Evolutionary conservation across 2,329 filamentous ascomycete species (phyloP).

Genomic region (Fusarium sp.): DNA sequence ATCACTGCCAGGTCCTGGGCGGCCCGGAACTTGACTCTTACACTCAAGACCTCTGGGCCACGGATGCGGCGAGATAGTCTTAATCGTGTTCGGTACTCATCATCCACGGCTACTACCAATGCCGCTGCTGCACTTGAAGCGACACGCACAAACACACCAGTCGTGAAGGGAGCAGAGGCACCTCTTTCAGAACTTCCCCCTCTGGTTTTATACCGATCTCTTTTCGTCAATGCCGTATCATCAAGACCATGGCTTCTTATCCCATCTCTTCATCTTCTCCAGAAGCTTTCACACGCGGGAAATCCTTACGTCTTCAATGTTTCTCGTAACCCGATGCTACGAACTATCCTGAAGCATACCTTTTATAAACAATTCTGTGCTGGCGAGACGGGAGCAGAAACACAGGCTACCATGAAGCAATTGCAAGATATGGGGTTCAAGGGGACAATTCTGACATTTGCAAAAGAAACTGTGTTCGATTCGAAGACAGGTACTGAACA

Average conservation of each 20-base stretch:
- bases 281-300: constrained; percentile 51
- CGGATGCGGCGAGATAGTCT: constrained; percentile 14
- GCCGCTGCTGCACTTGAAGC: constrained; percentile 26
- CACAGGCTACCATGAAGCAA: constrained; percentile 57
- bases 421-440: constrained; percentile 63
- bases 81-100: constrained; percentile 10
- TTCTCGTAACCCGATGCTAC: constrained; percentile 63
- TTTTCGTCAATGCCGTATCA: constrained; percentile 60
- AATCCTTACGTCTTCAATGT: constrained; percentile 57
- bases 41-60: constrained; percentile 1
- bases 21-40: constrained; percentile 24
- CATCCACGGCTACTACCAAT: constrained; percentile 14
- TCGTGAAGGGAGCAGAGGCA: constrained; percentile 7
- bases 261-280: constrained; percentile 54
- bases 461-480: constrained; percentile 58
- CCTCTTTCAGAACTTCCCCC: constrained; percentile 51
- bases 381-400: constrained; percentile 62
- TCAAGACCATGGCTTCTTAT: constrained; percentile 58
- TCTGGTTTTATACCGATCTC: constrained; percentile 54
- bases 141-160: constrained; percentile 18
- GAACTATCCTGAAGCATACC: constrained; percentile 61
- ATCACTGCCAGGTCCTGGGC: constrained; percentile 29
- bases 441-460: constrained; percentile 69
- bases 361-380: constrained; percentile 69
- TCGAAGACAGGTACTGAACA: constrained; percentile 47